Conservation (phyloP, 768 basidiomycete species). For the Mycena belliarum region DNA sequence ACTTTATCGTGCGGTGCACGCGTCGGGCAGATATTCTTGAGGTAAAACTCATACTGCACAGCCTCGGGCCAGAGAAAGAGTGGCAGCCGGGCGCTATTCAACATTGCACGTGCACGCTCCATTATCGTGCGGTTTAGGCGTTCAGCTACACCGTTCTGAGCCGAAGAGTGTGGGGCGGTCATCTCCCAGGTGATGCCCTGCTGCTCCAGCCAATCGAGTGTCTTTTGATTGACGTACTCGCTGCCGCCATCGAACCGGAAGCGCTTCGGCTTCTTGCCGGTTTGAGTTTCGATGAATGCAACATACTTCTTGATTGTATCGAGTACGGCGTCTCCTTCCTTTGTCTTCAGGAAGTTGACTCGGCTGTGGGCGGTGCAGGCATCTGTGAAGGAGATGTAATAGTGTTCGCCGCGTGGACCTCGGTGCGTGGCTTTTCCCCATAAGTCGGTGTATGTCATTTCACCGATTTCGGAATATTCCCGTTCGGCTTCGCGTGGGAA, state of each 20-base stretch:
- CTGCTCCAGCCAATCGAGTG: not conserved
- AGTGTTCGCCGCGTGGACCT: not conserved
- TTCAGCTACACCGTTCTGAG: not conserved
- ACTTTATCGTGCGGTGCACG: not conserved
- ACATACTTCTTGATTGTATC: not conserved
- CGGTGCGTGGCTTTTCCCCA: not conserved
- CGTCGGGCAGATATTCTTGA: slow-evolving; percentile 21
- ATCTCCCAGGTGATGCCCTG: not conserved
- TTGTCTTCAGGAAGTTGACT: too few relatives aligned
- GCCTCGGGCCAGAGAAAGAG: slow-evolving; percentile 29
- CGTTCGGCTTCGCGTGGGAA: not conserved
- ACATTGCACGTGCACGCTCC: slow-evolving; percentile 24
- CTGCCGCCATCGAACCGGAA: not conserved
- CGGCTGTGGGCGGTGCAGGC: not conserved
- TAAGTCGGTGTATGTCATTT: not conserved
- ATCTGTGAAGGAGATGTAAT: not conserved
- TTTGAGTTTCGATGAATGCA: not conserved
- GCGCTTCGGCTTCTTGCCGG: not conserved
- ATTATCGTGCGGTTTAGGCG: not conserved
- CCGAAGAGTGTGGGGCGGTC: not conserved
- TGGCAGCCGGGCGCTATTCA: slow-evolving; percentile 23
- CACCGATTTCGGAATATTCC: not conserved
- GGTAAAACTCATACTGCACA: slow-evolving; percentile 23
- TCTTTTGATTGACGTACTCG: not conserved
- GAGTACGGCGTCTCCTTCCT: too few relatives aligned